Percentiles rank a stretch among this genome's conserved stretches.
These are phyloP conservation scores for Dryas alaskensis DNA, from an alignment of 306 rosid genomes.

Conservation along the genomic window DNA sequence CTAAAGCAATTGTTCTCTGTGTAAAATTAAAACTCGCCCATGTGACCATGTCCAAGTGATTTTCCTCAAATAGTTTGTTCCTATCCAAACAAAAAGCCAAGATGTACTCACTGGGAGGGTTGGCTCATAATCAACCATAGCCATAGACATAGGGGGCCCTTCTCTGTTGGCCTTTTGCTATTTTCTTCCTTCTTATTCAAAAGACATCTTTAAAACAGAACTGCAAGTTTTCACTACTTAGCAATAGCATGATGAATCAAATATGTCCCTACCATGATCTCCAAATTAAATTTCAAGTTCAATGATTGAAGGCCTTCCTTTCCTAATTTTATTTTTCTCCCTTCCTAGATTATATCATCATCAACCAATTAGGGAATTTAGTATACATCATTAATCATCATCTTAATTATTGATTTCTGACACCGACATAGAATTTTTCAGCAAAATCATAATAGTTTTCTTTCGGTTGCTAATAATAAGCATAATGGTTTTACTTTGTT, in stretches of 20 bases:
- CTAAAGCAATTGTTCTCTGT: too few relatives aligned
- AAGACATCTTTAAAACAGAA: neutral
- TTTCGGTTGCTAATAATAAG: too few relatives aligned
- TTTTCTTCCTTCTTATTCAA: neutral
- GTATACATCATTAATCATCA: neutral
- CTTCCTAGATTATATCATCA: neutral
- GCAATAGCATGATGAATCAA: neutral
- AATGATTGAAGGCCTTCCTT: neutral
- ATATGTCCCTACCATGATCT: conserved; percentile 1
- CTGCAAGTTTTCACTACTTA: neutral
- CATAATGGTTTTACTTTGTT: neutral
- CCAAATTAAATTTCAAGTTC: neutral
- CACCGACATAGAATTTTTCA: neutral
- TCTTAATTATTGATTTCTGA: neutral
- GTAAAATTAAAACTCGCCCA: neutral
- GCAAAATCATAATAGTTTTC: neutral
- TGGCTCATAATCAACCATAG: neutral
- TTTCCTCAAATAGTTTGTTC: neutral
- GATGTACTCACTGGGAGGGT: neutral
- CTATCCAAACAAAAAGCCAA: neutral
- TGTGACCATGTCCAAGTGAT: neutral
- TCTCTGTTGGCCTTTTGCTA: neutral
- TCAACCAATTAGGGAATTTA: neutral
- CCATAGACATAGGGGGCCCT: neutral
- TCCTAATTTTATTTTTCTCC: neutral